Percentiles rank a stretch among this genome's conserved stretches.
These are phyloP conservation scores for Mycosarcoma maydis DNA, from an alignment of 1,284 basidiomycete species.

Conservation along the genomic window DNA sequence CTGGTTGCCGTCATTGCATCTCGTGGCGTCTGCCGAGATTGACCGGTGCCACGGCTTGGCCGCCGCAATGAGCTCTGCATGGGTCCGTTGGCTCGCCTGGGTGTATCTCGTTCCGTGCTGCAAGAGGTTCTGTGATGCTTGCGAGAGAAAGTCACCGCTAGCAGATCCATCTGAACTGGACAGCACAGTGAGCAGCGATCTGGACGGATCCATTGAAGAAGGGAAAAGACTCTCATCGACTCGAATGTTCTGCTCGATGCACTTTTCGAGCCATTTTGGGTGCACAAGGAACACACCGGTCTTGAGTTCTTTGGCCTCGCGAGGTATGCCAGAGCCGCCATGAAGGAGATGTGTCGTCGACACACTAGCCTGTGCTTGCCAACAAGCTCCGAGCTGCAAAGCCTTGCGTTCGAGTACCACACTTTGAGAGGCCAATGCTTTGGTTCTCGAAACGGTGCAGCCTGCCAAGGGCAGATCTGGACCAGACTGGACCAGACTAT, in stretches of 20 bases:
- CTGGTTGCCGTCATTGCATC: background rate
- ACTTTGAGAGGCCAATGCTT: conserved; percentile 20
- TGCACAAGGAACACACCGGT: conserved; percentile 25
- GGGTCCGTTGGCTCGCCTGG: conserved; percentile 12
- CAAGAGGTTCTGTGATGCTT: conserved; percentile 21
- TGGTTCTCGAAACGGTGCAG: conserved; percentile 32
- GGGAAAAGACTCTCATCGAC: conserved; percentile 47
- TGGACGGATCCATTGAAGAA: conserved; percentile 27
- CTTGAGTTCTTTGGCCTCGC: conserved; percentile 23
- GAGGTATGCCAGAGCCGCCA: conserved; percentile 17
- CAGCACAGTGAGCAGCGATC: conserved; percentile 30
- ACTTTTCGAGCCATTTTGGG: conserved; percentile 46
- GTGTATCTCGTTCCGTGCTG: conserved; percentile 1
- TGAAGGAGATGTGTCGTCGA: conserved; percentile 37
- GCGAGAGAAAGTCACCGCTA: conserved; percentile 35
- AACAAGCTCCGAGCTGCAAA: conserved; percentile 37
- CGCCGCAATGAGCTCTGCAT: conserved; percentile 26
- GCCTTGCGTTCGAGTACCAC: conserved; percentile 34
- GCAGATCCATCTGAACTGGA: conserved; percentile 44
- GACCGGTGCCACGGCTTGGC: conserved; percentile 47
- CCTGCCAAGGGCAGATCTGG: conserved; percentile 23
- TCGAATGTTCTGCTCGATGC: conserved; percentile 30
- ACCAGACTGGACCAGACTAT: background rate
- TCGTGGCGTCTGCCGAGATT: conserved; percentile 33
- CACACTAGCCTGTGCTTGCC: conserved; percentile 21